Conservation (phyloP, 2,329 filamentous ascomycete genomes). For the Parastagonospora avenae region DNA sequence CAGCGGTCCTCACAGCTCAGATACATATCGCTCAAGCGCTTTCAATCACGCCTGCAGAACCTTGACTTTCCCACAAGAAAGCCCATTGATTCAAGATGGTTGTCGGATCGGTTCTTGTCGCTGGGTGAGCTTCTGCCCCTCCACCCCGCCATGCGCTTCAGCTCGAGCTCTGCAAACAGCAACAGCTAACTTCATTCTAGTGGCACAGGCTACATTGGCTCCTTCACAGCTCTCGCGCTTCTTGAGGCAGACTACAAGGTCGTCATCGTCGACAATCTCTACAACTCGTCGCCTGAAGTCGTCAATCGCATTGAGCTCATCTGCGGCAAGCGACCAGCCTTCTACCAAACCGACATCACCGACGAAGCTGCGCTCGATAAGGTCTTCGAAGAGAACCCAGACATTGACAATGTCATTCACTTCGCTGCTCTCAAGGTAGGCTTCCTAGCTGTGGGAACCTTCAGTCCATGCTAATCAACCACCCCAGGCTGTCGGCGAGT, state of each 20-base stretch:
- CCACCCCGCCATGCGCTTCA: slow-evolving; percentile 26
- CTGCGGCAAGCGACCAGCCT: slow-evolving; percentile 81
- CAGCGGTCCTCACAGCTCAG: slow-evolving; percentile 5
- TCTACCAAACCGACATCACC: slow-evolving; percentile 87
- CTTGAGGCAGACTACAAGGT: slow-evolving; percentile 96
- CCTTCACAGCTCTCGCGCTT: slow-evolving; percentile 90
- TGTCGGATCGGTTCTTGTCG: slow-evolving; percentile 86
- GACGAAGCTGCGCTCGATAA: slow-evolving; percentile 81
- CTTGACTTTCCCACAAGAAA: not conserved
- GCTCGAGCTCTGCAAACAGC: not conserved
- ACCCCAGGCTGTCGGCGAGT: slow-evolving; percentile 88
- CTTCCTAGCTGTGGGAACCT: too few relatives aligned
- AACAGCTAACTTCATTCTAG: slow-evolving; percentile 54
- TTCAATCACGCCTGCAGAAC: not conserved
- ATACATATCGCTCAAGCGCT: not conserved
- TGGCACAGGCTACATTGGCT: slow-evolving; percentile 98
- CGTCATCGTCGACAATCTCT: slow-evolving; percentile 93
- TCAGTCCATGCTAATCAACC: slow-evolving; percentile 1
- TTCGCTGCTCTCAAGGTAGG: slow-evolving; percentile 93
- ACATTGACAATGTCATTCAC: slow-evolving; percentile 98
- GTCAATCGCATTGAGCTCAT: slow-evolving; percentile 96
- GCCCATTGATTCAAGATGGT: slow-evolving; percentile 60
- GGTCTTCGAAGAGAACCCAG: slow-evolving; percentile 85
- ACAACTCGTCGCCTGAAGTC: slow-evolving; percentile 92
- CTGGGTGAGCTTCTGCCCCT: slow-evolving; percentile 68